A percentile compares a stretch with the other conserved stretches of the same genome.
phyloP scores from a whole-genome alignment of 805 yeast species.

The Lipomyces lipofer region DNA sequence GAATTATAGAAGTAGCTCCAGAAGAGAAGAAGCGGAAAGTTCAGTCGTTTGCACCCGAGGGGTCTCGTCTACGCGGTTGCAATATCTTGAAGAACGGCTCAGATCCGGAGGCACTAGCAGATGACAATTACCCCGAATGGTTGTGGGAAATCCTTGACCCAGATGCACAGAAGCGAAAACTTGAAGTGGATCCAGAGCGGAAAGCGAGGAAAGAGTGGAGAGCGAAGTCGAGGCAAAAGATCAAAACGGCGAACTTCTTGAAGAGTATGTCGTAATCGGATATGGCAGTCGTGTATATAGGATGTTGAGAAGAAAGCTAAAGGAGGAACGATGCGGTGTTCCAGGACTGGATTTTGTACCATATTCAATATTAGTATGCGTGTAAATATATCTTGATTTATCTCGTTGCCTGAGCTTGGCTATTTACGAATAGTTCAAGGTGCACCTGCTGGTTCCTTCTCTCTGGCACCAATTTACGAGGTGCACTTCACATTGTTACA shows the following conservation, averaged over 20 bases:
- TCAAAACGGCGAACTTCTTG: slow-evolving; percentile 78
- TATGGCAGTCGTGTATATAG: background rate
- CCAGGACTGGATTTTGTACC: too few relatives aligned
- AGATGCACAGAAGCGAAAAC: slow-evolving; percentile 55
- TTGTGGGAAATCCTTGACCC: slow-evolving; percentile 81
- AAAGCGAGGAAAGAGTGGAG: slow-evolving; percentile 71
- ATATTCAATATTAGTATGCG: too few relatives aligned
- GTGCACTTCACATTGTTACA: too few relatives aligned
- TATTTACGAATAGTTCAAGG: too few relatives aligned
- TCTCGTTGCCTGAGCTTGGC: too few relatives aligned
- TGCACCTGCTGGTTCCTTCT: too few relatives aligned
- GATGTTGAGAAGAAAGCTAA: too few relatives aligned
- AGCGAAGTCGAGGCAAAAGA: slow-evolving; percentile 63
- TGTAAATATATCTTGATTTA: too few relatives aligned
- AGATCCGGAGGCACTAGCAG: slow-evolving; percentile 85
- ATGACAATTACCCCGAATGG: slow-evolving; percentile 92
- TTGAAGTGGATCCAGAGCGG: slow-evolving; percentile 62
- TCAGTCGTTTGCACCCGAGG: slow-evolving; percentile 26
- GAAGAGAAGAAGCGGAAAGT: too few relatives aligned
- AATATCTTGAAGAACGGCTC: slow-evolving; percentile 77
- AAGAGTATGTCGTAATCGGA: slow-evolving; percentile 41
- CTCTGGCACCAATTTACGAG: too few relatives aligned
- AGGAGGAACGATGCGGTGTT: too few relatives aligned
- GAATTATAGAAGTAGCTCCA: too few relatives aligned
- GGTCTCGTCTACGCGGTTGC: slow-evolving; percentile 65